Percentiles rank a stretch among this genome's conserved stretches.
These are phyloP conservation scores for Hymenoscyphus fructigenus DNA, from an alignment of 2,329 filamentous ascomycete species.

Conservation along the genomic window DNA sequence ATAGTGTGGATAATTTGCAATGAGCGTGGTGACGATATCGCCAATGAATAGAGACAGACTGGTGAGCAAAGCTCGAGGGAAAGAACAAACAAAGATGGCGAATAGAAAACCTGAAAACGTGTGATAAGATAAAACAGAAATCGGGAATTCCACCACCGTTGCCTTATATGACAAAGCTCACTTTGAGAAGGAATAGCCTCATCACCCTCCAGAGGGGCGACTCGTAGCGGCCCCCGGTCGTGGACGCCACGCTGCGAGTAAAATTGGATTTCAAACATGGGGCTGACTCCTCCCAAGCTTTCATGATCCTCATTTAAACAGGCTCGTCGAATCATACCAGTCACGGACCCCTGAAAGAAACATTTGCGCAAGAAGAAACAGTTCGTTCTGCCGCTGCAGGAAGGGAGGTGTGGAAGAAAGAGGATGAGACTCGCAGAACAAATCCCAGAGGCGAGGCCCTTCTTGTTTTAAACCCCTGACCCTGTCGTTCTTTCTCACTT, in stretches of 20 bases:
- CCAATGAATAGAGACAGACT: constrained; percentile 9
- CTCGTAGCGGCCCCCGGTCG: not conserved
- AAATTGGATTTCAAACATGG: not conserved
- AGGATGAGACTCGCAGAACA: not conserved
- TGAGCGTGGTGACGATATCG: not conserved
- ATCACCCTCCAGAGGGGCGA: not conserved
- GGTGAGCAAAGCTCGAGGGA: constrained; percentile 1
- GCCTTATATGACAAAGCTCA: constrained; percentile 2
- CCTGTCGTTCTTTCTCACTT: not conserved
- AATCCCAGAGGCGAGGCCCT: constrained; percentile 2
- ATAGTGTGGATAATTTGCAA: not conserved
- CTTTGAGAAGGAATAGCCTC: constrained; percentile 6
- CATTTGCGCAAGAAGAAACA: not conserved
- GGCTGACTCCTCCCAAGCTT: constrained; percentile 4
- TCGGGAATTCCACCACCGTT: not conserved
- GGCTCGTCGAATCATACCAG: not conserved
- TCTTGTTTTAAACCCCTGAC: not conserved
- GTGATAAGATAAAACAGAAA: constrained; percentile 8
- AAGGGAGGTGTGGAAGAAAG: not conserved
- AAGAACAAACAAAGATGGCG: not conserved
- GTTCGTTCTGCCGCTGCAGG: not conserved
- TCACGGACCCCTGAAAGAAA: not conserved
- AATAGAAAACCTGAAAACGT: constrained; percentile 3
- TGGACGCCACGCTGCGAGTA: not conserved
- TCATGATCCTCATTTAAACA: not conserved